Base-by-base conservation (phyloP, 2,329 filamentous ascomycete species). In the Aureobasidium vineae region DNA sequence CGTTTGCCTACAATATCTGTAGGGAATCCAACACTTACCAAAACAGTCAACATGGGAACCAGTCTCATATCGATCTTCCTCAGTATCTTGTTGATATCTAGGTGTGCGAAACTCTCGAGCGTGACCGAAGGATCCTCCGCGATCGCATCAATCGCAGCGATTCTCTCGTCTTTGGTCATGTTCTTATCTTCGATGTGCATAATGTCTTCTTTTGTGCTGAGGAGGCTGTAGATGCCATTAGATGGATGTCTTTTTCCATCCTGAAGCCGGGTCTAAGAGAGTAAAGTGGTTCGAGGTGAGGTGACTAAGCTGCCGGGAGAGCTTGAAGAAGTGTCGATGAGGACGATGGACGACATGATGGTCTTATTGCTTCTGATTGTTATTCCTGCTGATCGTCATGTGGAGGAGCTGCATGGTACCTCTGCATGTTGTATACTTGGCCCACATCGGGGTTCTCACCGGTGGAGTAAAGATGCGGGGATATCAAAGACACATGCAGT, bases 41-140 rank as follows among this genome's bases (percentile, higher is more conserved):
- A 64, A 1, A 79, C 66, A 2, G 69, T 74, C 5, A 80, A 73
- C 15, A 76, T 74, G 3, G 78, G 78, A 1, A 80, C 70, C 11
- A 80, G 68, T 31, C 74, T 73, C 10, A 71, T 53, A 19, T 75
- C 80, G 56, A 80, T 82, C 78, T 83, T 88, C 21, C 38, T 52
- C 23, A 68, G 53, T 52, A 67, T 67, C 0, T 79, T 77, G 53
- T 80, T 83, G 71, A 88, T 85, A 63, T 84, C 68, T 11, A 70
- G 66, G 41, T 70, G 67, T 13, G 67, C 68, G 28, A 70, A 70
- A 6, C 38, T 68, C 54, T 68, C 68, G 6, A 67, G 65, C 13
- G 68, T 82, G 28, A 88, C 71, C 41, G 71, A 66, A 19, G 67
- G 68, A 23, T 60, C 60, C 15, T 65, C 66, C 7, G 68, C 67